phyloP scores from a whole-genome alignment of 2,329 filamentous ascomycete species.

The Penicillium sp. region DNA sequence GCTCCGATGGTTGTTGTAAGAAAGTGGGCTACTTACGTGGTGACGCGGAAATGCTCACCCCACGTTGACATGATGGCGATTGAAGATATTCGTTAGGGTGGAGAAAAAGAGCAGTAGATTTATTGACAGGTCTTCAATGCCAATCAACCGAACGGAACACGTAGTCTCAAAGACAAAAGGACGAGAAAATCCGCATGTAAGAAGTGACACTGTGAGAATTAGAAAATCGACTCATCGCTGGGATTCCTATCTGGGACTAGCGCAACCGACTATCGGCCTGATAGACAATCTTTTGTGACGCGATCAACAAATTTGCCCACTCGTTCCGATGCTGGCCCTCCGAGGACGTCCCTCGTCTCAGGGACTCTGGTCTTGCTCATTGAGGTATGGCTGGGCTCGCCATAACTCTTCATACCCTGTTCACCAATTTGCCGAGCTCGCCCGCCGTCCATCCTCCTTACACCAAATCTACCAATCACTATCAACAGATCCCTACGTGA shows the following conservation, averaged over 20 bases:
- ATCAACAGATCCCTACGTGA: conserved; percentile 73
- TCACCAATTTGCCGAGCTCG: conserved; percentile 34
- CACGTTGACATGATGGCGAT: conserved; percentile 73
- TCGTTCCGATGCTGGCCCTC: conserved; percentile 28
- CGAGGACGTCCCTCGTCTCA: conserved; percentile 1
- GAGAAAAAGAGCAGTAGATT: background rate
- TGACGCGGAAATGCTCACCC: conserved; percentile 75
- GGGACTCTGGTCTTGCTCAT: conserved; percentile 10
- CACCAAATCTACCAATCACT: conserved; percentile 68
- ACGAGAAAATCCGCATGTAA: background rate
- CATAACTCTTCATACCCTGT: conserved; percentile 32
- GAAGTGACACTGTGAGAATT: conserved; percentile 4
- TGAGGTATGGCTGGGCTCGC: conserved; percentile 13
- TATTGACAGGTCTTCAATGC: background rate
- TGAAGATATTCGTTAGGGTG: background rate
- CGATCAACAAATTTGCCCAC: background rate
- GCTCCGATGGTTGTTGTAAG: conserved; percentile 3
- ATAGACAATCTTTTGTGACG: conserved; percentile 2
- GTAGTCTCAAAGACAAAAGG: background rate
- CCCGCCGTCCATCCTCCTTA: conserved; percentile 32
- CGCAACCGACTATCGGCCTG: conserved; percentile 27
- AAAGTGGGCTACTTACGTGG: conserved; percentile 59
- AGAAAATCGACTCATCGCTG: conserved; percentile 25
- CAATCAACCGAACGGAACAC: conserved; percentile 6
- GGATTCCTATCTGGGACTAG: conserved; percentile 27